Conservation (phyloP, 1,139 yeast species). For the Blastobotrys malaysiensis region DNA sequence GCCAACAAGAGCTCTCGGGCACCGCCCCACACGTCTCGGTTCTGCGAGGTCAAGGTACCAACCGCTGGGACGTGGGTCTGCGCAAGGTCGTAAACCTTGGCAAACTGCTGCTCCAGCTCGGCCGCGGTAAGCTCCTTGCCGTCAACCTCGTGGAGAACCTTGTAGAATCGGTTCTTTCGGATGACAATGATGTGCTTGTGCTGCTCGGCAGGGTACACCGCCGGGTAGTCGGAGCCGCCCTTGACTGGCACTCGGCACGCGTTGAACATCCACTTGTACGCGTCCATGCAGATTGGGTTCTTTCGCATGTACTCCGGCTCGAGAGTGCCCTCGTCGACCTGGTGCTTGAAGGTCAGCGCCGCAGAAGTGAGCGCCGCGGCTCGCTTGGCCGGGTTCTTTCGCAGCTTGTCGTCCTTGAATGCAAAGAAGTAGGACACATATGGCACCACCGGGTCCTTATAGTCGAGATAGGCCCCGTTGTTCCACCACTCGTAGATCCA, state of each 20-base stretch:
- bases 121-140: constrained; percentile 54
- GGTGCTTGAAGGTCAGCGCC: constrained; percentile 36
- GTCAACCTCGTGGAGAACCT: constrained; percentile 52
- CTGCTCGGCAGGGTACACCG: constrained; percentile 24
- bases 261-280: constrained; percentile 88
- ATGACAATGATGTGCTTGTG: constrained; percentile 71
- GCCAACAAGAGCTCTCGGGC: constrained; percentile 56
- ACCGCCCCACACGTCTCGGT: constrained; percentile 77
- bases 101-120: constrained; percentile 63
- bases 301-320: constrained; percentile 79
- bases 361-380: constrained; percentile 55
- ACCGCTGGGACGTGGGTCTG: constrained; percentile 50
- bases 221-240: constrained; percentile 39
- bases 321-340: constrained; percentile 35
- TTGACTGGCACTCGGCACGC: constrained; percentile 57
- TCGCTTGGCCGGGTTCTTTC: constrained; percentile 66
- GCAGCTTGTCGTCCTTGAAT: constrained; percentile 58
- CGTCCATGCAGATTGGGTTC: constrained; percentile 88
- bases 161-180: constrained; percentile 76
- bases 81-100: constrained; percentile 45
- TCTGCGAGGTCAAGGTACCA: constrained; percentile 77
- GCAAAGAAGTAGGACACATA: constrained; percentile 87
- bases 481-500: constrained; percentile 97
- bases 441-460: constrained; percentile 91
- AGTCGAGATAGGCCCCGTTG: constrained; percentile 83